Evolutionary conservation across 768 basidiomycete genomes (phyloP).

Genomic region (Aureoboletus auriporus): DNA sequence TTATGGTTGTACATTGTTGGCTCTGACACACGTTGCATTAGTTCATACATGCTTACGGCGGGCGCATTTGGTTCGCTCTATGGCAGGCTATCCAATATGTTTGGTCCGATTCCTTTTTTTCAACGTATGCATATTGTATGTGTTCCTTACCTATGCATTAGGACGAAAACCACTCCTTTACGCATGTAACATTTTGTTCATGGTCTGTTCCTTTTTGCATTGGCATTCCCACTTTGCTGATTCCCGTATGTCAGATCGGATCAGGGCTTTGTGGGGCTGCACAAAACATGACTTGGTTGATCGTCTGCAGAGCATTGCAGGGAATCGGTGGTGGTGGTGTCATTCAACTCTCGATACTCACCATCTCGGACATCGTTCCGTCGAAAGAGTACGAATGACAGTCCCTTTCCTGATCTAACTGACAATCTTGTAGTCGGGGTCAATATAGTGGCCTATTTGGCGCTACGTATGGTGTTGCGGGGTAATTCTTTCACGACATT

Average conservation of each 20-base stretch:
- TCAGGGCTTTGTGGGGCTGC: constrained; percentile 81
- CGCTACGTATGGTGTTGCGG: constrained; percentile 73
- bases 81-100: constrained; percentile 67
- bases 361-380: constrained; percentile 79
- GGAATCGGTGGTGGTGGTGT: constrained; percentile 81
- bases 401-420: neutral
- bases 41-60: constrained; percentile 72
- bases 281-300: constrained; percentile 73
- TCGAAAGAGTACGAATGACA: constrained; percentile 56
- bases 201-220: constrained; percentile 39
- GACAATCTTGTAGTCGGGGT: constrained; percentile 51
- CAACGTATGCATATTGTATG: neutral
- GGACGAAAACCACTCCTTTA: constrained; percentile 71
- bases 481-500: constrained; percentile 23
- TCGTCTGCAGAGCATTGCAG: constrained; percentile 73
- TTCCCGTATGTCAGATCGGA: constrained; percentile 46
- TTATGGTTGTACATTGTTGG: neutral
- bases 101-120: constrained; percentile 22
- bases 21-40: constrained; percentile 16
- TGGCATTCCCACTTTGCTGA: neutral
- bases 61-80: constrained; percentile 66
- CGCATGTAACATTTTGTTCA: constrained; percentile 57
- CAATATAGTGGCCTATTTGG: constrained; percentile 72
- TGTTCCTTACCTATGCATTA: constrained; percentile 5
- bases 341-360: constrained; percentile 71